A percentile compares a stretch with the other conserved stretches of the same genome.
These are phyloP conservation scores for Pecoramyces ruminantium DNA, from an alignment of 192 early-diverging fungal genomes.

Conservation along the genomic window DNA sequence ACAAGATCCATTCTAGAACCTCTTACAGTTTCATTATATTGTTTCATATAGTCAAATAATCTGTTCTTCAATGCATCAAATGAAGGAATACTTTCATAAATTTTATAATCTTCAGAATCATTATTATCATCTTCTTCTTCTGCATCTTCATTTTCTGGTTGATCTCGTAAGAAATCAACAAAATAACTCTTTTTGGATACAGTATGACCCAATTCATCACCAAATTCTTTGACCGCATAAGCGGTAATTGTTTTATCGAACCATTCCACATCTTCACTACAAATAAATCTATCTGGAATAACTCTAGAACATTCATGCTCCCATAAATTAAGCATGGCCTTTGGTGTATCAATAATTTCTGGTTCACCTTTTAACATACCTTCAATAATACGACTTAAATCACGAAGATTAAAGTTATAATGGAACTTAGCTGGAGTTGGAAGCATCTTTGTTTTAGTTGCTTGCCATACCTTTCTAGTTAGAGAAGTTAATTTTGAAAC, in stretches of 20 bases:
- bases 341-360: slow-evolving; percentile 25
- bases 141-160: slow-evolving; percentile 40
- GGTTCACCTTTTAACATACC: slow-evolving; percentile 36
- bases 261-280: slow-evolving; percentile 38
- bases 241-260: slow-evolving; percentile 26
- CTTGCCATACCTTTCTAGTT: slow-evolving; percentile 38
- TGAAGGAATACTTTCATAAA: slow-evolving; percentile 40
- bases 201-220: slow-evolving; percentile 21
- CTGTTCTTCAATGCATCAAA: slow-evolving; percentile 28
- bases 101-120: slow-evolving; percentile 34
- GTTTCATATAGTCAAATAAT: slow-evolving; percentile 39
- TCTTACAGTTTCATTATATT: slow-evolving; percentile 37
- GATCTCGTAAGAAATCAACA: slow-evolving; percentile 41
- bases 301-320: slow-evolving; percentile 44
- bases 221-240: slow-evolving; percentile 28
- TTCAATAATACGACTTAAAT: slow-evolving; percentile 37
- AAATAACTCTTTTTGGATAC: slow-evolving; percentile 25
- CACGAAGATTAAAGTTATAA: slow-evolving; percentile 49
- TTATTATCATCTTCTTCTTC: slow-evolving; percentile 40
- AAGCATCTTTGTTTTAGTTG: slow-evolving; percentile 46
- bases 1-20: slow-evolving; percentile 51
- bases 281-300: slow-evolving; percentile 42
- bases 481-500: slow-evolving; percentile 19
- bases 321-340: slow-evolving; percentile 31
- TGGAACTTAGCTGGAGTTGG: slow-evolving; percentile 52